Conservation (phyloP, 2,329 filamentous ascomycete genomes). For the Paraphaeosphaeria sporulosa region DNA sequence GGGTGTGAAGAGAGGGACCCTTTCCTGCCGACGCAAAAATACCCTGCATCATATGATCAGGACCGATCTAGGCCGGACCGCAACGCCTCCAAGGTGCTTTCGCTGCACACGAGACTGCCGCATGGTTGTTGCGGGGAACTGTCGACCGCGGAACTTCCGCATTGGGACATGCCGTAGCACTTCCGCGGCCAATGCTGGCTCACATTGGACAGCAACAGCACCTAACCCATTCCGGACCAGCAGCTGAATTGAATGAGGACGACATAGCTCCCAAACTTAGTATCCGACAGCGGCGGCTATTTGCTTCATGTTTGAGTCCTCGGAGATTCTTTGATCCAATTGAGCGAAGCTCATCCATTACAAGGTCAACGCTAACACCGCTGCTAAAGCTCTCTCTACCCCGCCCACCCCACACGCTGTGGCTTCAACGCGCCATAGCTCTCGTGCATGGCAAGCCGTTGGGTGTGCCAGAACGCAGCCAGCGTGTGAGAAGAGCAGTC, state of each 20-base stretch:
- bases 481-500: neutral
- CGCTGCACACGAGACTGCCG: neutral
- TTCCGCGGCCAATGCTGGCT: conserved; percentile 15
- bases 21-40: neutral
- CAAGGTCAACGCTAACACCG: neutral
- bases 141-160: conserved; percentile 13
- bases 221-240: neutral
- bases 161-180: conserved; percentile 17
- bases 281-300: neutral
- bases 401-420: conserved; percentile 2
- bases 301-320: neutral
- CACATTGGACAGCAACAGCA: conserved; percentile 11
- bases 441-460: neutral
- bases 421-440: neutral
- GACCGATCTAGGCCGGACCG: conserved; percentile 6
- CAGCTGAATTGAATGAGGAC: neutral
- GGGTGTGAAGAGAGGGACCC: neutral
- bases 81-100: conserved; percentile 9
- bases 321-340: neutral
- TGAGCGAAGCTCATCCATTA: neutral
- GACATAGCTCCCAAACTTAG: neutral
- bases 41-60: conserved; percentile 12
- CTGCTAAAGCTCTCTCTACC: neutral
- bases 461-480: neutral
- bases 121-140: conserved; percentile 15